Percentiles rank a stretch among this genome's conserved stretches.
Conservation (phyloP, 1,284 basidiomycete genomes). For the Rhodotorula sp. region DNA sequence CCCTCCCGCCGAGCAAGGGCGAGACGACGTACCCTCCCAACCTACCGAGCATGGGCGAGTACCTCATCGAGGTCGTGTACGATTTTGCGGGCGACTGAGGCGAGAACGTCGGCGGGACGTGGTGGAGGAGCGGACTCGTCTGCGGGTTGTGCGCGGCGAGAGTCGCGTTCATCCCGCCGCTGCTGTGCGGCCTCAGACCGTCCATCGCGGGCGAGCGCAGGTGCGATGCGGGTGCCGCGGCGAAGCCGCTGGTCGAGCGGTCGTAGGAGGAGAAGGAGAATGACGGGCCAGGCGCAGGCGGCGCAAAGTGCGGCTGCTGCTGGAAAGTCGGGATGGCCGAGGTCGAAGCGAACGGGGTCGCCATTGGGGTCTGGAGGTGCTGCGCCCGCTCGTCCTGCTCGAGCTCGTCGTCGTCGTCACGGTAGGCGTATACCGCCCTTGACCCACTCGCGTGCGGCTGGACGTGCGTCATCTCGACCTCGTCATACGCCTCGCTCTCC, state of each 20-base stretch:
- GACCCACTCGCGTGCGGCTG: not conserved
- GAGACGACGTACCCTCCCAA: not conserved
- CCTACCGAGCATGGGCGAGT: not conserved
- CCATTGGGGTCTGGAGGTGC: not conserved
- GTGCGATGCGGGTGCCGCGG: not conserved
- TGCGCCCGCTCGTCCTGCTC: not conserved
- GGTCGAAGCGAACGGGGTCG: not conserved
- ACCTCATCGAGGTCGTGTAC: not conserved
- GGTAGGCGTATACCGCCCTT: not conserved
- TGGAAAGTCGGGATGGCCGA: not conserved
- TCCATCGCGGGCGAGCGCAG: not conserved
- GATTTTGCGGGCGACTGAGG: not conserved
- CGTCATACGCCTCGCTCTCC: not conserved
- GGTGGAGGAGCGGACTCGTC: slow-evolving; percentile 4
- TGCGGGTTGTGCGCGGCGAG: not conserved
- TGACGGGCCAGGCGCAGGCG: not conserved
- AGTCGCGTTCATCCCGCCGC: not conserved
- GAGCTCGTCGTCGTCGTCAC: not conserved
- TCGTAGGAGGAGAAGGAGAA: not conserved
- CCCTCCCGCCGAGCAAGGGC: no score
- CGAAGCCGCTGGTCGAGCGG: not conserved
- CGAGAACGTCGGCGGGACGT: not conserved
- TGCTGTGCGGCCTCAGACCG: not conserved
- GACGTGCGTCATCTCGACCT: not conserved
- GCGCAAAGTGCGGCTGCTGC: not conserved